Conservation (phyloP, 2,329 filamentous ascomycete genomes). For the Alternaria triticimaculans region DNA sequence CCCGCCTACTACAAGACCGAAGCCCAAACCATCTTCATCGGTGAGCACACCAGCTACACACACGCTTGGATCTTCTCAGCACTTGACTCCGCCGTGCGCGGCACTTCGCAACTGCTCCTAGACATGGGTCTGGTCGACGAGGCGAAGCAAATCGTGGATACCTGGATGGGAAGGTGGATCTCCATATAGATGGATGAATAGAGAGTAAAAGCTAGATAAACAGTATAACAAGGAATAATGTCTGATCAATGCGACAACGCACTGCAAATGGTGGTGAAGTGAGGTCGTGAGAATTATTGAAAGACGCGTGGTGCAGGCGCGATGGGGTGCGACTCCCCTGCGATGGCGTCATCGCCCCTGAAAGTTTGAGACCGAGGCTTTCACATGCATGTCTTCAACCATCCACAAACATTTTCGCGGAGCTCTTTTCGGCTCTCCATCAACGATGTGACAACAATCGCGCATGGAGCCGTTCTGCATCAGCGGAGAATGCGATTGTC, state of each 20-base stretch:
- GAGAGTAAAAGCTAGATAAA: neutral
- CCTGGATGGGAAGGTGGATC: constrained; percentile 75
- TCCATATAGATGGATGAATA: neutral
- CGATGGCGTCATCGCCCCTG: constrained; percentile 1
- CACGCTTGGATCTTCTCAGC: constrained; percentile 75
- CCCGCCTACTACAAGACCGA: constrained; percentile 77
- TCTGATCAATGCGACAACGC: neutral
- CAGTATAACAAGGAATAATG: neutral
- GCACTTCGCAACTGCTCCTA: constrained; percentile 68
- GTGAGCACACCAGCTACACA: constrained; percentile 58
- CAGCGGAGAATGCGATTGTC: neutral
- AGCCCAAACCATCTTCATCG: constrained; percentile 70
- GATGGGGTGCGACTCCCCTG: constrained; percentile 1
- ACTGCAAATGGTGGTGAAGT: neutral
- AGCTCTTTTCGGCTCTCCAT: neutral
- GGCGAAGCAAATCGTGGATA: constrained; percentile 67
- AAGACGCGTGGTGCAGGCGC: neutral
- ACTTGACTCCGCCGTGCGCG: constrained; percentile 70
- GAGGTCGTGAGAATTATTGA: neutral
- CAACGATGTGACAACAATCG: neutral
- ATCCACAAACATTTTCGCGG: neutral
- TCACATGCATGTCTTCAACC: neutral
- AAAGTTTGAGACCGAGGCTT: neutral
- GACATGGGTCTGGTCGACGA: constrained; percentile 72
- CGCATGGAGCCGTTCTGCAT: neutral